Percentiles rank a stretch among this genome's conserved stretches.
Evolutionary conservation across 306 rosid species (phyloP).

Genomic region (Adenanthera pavonina): DNA sequence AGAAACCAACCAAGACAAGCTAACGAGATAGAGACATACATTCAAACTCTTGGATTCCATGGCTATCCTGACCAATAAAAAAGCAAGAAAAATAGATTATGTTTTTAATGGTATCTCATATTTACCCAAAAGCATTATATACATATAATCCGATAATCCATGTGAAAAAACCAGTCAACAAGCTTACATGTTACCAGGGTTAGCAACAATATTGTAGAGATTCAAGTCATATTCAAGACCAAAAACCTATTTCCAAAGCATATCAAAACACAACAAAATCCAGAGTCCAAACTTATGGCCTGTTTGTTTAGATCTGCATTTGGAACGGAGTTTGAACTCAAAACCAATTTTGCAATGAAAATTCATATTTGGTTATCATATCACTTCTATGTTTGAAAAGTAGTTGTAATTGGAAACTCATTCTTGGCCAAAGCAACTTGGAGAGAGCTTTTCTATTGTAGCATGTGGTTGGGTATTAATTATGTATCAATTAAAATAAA

Average conservation of each 20-base stretch:
- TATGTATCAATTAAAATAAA: too few species aligned
- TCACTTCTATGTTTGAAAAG: too few species aligned
- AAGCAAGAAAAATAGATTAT: constrained; percentile 41
- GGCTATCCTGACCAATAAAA: constrained; percentile 83
- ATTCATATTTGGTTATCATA: too few species aligned
- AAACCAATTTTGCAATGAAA: too few species aligned
- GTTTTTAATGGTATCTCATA: constrained; percentile 24
- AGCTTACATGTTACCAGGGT: constrained; percentile 94
- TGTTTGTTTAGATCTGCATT: too few species aligned
- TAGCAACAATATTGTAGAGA: constrained; percentile 97
- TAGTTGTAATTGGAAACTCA: too few species aligned
- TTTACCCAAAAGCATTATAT: constrained; percentile 5
- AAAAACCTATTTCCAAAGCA: constrained; percentile 69
- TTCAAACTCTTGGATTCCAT: constrained; percentile 99
- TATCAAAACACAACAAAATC: constrained; percentile 34
- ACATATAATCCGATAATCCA: background rate
- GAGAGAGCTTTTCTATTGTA: too few species aligned
- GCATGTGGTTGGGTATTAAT: too few species aligned
- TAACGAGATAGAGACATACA: constrained; percentile 53
- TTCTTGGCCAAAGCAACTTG: too few species aligned
- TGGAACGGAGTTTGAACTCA: too few species aligned
- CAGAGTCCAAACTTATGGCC: constrained; percentile 17
- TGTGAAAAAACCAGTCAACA: background rate
- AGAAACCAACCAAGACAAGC: constrained; percentile 27
- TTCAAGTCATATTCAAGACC: constrained; percentile 98